Evolutionary conservation across 345 rosid genomes (phyloP), one percentile per base, ranked within the genome.

Genomic region (Limnanthes douglasii): DNA sequence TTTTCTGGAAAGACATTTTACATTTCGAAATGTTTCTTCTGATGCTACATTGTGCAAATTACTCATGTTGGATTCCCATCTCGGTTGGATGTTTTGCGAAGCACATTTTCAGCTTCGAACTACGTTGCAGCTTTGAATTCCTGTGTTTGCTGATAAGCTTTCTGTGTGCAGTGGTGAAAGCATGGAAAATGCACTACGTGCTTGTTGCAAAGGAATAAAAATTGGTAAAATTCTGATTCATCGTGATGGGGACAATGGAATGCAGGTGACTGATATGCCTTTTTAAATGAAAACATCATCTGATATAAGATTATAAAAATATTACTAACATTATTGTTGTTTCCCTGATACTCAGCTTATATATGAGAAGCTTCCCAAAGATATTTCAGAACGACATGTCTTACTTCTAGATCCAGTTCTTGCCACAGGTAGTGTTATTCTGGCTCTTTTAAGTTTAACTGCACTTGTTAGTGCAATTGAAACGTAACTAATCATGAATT

Each of bases 121-220:
- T 9, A 9, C 23, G 41, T 28, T 18, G 28, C 27, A 33, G 33
- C 13, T 45, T 15, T 6, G 13, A 5, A 37, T 43, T 2, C 17
- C 12, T 34, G 26, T 41, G 9, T 32, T 24, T 41, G 40, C 63
- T 50, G 38, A 33, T 23, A 34, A 30, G 4, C 5, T 29, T 34
- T 37, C n/a, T 56, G 47, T 53, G 30, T 41, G 19, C 53, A 92
- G 99, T 65, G 96, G 99, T 49, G 99, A 92, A 59, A 92, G 96
- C 70, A 92, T 85, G 99, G 96, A 92, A 78, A 85, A 92, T 28
- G 94, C 99, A 5, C 48, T 92, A 37, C 99, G 93, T 5, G 96
- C 96, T 2, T 80, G 94, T 40, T 85, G 99, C 74, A 92, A 92
- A 59, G 96, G 99, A 35, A 92, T 85, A 43, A 92, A 92, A 65